These are phyloP conservation scores for Piloderma croceum DNA, from an alignment of 768 basidiomycete species.

Conservation along the genomic window DNA sequence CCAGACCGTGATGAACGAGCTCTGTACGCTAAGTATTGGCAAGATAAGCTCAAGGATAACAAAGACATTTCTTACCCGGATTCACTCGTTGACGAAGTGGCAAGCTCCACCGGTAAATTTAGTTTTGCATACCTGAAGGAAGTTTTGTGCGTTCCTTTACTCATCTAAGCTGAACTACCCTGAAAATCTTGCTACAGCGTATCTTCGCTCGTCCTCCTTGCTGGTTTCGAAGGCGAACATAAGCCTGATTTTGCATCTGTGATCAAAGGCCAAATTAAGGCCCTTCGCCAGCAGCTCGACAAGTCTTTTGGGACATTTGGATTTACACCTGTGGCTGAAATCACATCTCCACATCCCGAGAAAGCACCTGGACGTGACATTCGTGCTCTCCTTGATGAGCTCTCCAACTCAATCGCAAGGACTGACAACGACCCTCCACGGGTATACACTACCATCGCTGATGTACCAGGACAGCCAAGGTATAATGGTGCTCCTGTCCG, in stretches of 20 bases:
- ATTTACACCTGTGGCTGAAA: too few species aligned
- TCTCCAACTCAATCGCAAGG: too few species aligned
- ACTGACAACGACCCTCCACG: too few species aligned
- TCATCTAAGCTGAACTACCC: neutral
- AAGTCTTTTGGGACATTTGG: too few species aligned
- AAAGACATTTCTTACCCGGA: constrained; percentile 63
- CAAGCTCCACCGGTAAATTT: constrained; percentile 56
- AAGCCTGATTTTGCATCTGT: constrained; percentile 45
- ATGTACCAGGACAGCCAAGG: too few species aligned
- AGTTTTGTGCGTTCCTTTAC: constrained; percentile 65
- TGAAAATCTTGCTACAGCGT: constrained; percentile 40
- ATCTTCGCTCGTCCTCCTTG: constrained; percentile 64
- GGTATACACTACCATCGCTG: too few species aligned
- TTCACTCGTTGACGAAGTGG: constrained; percentile 52
- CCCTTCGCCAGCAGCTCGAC: constrained; percentile 62
- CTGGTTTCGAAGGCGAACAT: constrained; percentile 42
- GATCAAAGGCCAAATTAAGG: constrained; percentile 54
- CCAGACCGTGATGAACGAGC: constrained; percentile 59
- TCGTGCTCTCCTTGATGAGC: too few species aligned
- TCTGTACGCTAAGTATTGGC: constrained; percentile 76
- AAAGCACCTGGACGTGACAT: too few species aligned
- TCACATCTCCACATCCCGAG: too few species aligned
- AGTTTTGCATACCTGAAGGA: constrained; percentile 89
- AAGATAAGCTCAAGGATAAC: constrained; percentile 63
- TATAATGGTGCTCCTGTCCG: too few species aligned